Evolutionary conservation across 2,329 filamentous ascomycete genomes (phyloP).

Genomic region (Tolypocladium guangdongense): DNA sequence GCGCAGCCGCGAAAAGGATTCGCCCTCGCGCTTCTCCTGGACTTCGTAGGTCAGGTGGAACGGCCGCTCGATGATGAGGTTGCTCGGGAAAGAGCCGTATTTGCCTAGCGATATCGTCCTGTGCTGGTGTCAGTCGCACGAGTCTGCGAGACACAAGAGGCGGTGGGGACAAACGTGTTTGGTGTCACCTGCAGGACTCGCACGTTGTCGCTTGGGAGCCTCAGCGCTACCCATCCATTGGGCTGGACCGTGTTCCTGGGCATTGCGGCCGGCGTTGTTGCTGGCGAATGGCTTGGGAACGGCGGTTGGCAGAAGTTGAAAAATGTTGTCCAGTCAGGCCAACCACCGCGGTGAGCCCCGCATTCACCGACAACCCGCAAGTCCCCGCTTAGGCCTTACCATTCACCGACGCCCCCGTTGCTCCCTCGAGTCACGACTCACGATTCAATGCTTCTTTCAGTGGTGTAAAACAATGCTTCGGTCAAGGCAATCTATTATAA

Average conservation of each 20-base stretch:
- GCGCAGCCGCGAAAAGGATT: slow-evolving; percentile 58
- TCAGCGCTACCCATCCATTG: slow-evolving; percentile 48
- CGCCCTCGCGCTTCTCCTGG: slow-evolving; percentile 55
- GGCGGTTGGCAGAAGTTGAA: slow-evolving; percentile 4
- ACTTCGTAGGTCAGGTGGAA: slow-evolving; percentile 90
- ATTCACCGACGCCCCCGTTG: too few relatives aligned
- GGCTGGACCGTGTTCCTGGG: slow-evolving; percentile 30
- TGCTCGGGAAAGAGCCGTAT: slow-evolving; percentile 83
- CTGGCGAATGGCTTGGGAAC: not conserved
- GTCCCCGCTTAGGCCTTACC: not conserved
- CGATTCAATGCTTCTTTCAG: not conserved
- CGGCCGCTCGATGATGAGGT: slow-evolving; percentile 81
- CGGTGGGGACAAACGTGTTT: slow-evolving; percentile 39
- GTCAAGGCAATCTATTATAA: not conserved
- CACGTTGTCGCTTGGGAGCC: slow-evolving; percentile 46
- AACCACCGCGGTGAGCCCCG: slow-evolving; percentile 21
- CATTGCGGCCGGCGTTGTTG: slow-evolving; percentile 10
- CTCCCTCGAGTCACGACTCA: too few relatives aligned
- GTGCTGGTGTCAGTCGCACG: slow-evolving; percentile 15
- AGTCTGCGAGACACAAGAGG: not conserved
- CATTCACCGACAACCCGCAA: slow-evolving; percentile 1
- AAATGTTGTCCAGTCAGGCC: slow-evolving; percentile 1
- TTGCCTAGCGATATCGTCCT: slow-evolving; percentile 85
- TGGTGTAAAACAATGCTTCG: not conserved
- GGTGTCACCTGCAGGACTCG: slow-evolving; percentile 47